A percentile compares a stretch with the other conserved stretches of the same genome.
phyloP scores from a whole-genome alignment of 1,284 basidiomycete species.

The Apiotrichum siamense region DNA sequence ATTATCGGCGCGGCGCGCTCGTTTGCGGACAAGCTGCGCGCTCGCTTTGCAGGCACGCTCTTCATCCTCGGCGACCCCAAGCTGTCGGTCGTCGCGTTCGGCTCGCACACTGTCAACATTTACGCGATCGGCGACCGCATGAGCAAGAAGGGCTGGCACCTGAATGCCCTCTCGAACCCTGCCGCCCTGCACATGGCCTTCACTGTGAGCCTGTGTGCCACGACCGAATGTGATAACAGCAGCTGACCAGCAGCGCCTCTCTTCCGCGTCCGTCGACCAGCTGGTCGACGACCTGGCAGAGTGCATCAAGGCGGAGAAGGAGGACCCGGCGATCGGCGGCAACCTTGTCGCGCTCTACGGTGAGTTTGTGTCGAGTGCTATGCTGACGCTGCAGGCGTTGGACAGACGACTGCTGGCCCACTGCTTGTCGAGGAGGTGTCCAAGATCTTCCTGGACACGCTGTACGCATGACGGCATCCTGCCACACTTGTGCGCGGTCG shows the following conservation, averaged over 20 bases:
- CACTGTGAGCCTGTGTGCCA: slow-evolving; percentile 79
- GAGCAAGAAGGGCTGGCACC: slow-evolving; percentile 78
- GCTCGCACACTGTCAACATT: slow-evolving; percentile 55
- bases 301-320: slow-evolving; percentile 74
- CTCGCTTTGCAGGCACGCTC: slow-evolving; percentile 54
- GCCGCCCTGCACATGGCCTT: slow-evolving; percentile 88
- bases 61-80: slow-evolving; percentile 82
- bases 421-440: slow-evolving; percentile 81
- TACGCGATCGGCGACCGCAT: slow-evolving; percentile 87
- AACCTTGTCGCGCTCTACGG: slow-evolving; percentile 84
- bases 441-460: slow-evolving; percentile 68
- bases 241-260: slow-evolving; percentile 51
- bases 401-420: slow-evolving; percentile 78
- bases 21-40: slow-evolving; percentile 30
- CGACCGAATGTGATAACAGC: too few species aligned
- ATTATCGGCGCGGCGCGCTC: slow-evolving; percentile 60
- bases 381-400: slow-evolving; percentile 58
- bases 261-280: slow-evolving; percentile 35
- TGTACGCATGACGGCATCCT: slow-evolving; percentile 57
- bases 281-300: slow-evolving; percentile 57
- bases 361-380: slow-evolving; percentile 46
- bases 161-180: slow-evolving; percentile 75
- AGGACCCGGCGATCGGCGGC: slow-evolving; percentile 54
- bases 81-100: slow-evolving; percentile 86
- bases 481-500: neutral